Conservation (phyloP, 805 yeast genomes). For the Kazachstania viticola region DNA sequence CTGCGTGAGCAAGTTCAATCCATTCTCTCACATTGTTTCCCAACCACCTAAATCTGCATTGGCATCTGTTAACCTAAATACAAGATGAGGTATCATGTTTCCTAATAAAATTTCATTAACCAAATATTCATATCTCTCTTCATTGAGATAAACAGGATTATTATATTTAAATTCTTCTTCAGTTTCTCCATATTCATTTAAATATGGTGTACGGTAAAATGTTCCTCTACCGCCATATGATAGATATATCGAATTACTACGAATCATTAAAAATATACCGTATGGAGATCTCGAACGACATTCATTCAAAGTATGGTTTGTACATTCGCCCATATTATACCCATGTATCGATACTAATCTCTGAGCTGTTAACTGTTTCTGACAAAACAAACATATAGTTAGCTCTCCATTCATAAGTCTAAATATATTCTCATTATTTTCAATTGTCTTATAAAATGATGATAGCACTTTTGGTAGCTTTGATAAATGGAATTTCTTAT, state of each 20-base stretch:
- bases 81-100: constrained; percentile 63
- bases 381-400: constrained; percentile 81
- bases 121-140: constrained; percentile 52
- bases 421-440: constrained; percentile 29
- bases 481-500: constrained; percentile 4
- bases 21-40: constrained; percentile 39
- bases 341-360: constrained; percentile 36
- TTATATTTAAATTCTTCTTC: constrained; percentile 63
- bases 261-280: constrained; percentile 18
- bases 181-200: constrained; percentile 78
- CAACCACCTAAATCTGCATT: constrained; percentile 87
- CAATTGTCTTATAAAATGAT: constrained; percentile 1
- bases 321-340: constrained; percentile 63
- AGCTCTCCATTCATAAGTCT: constrained; percentile 44
- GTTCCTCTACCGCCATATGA: constrained; percentile 67
- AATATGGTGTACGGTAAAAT: constrained; percentile 71
- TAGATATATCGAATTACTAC: constrained; percentile 28
- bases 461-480: constrained; percentile 9
- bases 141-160: constrained; percentile 57
- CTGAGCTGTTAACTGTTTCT: constrained; percentile 56
- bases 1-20: not conserved
- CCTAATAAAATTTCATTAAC: constrained; percentile 62
- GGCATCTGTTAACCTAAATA: constrained; percentile 72
- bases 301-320: constrained; percentile 50
- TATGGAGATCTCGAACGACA: constrained; percentile 30